Conservation (phyloP, 805 yeast genomes). For the Priceomyces melissophilus region DNA sequence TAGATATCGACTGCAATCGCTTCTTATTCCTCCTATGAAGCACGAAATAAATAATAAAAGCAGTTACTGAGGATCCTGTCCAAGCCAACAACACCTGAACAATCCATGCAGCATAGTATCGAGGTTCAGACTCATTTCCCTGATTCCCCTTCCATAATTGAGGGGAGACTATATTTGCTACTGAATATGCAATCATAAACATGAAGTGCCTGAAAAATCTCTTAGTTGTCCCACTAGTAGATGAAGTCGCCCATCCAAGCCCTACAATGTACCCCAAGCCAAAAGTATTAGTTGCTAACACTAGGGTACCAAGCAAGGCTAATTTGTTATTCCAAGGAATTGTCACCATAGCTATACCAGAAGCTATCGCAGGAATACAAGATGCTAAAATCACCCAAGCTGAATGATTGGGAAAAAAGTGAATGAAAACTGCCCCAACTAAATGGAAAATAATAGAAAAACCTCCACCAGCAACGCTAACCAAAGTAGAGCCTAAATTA, state of each 20-base stretch:
- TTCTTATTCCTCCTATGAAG: constrained; percentile 40
- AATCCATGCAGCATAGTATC: constrained; percentile 38
- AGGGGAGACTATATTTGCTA: constrained; percentile 53
- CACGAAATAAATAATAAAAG: constrained; percentile 32
- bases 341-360: constrained; percentile 43
- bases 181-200: constrained; percentile 43
- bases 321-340: constrained; percentile 43
- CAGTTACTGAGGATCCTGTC: constrained; percentile 41
- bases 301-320: constrained; percentile 41
- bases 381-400: constrained; percentile 36
- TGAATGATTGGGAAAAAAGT: constrained; percentile 9
- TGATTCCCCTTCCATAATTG: constrained; percentile 51
- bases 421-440: constrained; percentile 31
- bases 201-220: constrained; percentile 44
- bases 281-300: constrained; percentile 44
- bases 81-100: constrained; percentile 53
- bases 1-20: constrained; percentile 40
- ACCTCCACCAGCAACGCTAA: constrained; percentile 53
- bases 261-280: constrained; percentile 38
- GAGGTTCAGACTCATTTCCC: constrained; percentile 39
- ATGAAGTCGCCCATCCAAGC: constrained; percentile 26
- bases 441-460: constrained; percentile 41
- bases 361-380: constrained; percentile 34
- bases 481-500: constrained; percentile 47
- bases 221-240: constrained; percentile 51